Percentiles rank a stretch among this genome's conserved stretches.
Evolutionary conservation across 371 early-diverging fungal species (phyloP).

Genomic region (Chytridiales sp.): DNA sequence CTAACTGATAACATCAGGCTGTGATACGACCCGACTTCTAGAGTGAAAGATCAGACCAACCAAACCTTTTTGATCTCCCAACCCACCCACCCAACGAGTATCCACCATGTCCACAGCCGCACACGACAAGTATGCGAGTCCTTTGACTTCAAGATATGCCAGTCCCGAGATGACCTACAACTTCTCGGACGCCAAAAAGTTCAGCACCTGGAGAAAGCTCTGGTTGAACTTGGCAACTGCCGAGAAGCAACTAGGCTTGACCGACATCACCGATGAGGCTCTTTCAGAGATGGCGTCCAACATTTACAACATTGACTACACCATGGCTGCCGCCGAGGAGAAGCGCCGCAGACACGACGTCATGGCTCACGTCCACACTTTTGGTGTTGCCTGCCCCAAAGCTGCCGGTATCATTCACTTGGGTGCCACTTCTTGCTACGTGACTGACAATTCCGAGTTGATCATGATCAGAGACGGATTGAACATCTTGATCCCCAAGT

Average conservation of each 20-base stretch:
- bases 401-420: conserved; percentile 96
- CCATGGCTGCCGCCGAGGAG: conserved; percentile 87
- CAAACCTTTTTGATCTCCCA: no score
- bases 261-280: conserved; percentile 83
- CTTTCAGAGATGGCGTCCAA: conserved; percentile 88
- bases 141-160: conserved; percentile 95
- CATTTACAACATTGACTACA: conserved; percentile 87
- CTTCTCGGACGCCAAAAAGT: conserved; percentile 92
- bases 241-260: conserved; percentile 87
- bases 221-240: conserved; percentile 93
- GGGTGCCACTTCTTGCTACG: conserved; percentile 97
- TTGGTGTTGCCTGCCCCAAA: conserved; percentile 84
- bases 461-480: conserved; percentile 88
- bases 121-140: conserved; percentile 72
- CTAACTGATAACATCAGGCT: no score
- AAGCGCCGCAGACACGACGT: conserved; percentile 95
- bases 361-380: conserved; percentile 87
- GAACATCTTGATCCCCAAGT: conserved; percentile 81
- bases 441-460: conserved; percentile 96
- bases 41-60: no score
- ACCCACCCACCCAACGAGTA: no score
- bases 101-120: conserved; percentile 5
- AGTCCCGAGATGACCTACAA: conserved; percentile 95
- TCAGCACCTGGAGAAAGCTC: conserved; percentile 91
- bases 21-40: no score